A percentile compares a stretch with the other conserved stretches of the same genome.
phyloP scores from a whole-genome alignment of 495 filamentous ascomycete species.

The Oleoguttula mirabilis region DNA sequence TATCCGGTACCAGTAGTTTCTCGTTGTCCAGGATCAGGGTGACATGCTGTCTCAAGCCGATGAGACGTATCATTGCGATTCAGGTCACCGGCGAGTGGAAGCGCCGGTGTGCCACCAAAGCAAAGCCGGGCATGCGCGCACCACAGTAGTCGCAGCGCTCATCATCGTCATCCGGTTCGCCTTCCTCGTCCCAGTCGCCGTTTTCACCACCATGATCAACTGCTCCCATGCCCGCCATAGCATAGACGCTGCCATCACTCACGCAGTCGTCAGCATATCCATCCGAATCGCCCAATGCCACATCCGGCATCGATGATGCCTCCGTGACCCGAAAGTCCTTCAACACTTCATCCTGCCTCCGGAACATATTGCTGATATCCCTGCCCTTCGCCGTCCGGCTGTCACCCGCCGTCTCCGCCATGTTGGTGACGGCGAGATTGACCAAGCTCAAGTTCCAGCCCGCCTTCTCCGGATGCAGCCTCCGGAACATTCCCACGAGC shows the following conservation, averaged over 20 bases:
- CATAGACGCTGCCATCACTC: neutral
- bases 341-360: constrained; percentile 49
- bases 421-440: constrained; percentile 80
- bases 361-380: constrained; percentile 33
- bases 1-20: too few relatives aligned
- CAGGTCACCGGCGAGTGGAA: constrained; percentile 42
- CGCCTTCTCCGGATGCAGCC: constrained; percentile 53
- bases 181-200: constrained; percentile 35
- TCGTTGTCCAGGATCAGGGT: too few relatives aligned
- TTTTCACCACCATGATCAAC: constrained; percentile 25
- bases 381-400: constrained; percentile 27
- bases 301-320: constrained; percentile 8
- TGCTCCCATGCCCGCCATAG: constrained; percentile 7
- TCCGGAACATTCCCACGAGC: constrained; percentile 57
- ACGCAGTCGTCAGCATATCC: neutral
- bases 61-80: neutral
- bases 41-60: neutral
- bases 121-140: constrained; percentile 56
- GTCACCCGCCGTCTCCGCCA: constrained; percentile 48
- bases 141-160: constrained; percentile 46
- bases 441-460: constrained; percentile 72
- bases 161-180: constrained; percentile 24
- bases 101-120: constrained; percentile 56
- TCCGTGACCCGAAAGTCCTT: constrained; percentile 51
- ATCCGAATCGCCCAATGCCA: constrained; percentile 10